These are phyloP conservation scores for Uncinocarpus reesii DNA, from an alignment of 2,329 filamentous ascomycete genomes.

Conservation along the genomic window DNA sequence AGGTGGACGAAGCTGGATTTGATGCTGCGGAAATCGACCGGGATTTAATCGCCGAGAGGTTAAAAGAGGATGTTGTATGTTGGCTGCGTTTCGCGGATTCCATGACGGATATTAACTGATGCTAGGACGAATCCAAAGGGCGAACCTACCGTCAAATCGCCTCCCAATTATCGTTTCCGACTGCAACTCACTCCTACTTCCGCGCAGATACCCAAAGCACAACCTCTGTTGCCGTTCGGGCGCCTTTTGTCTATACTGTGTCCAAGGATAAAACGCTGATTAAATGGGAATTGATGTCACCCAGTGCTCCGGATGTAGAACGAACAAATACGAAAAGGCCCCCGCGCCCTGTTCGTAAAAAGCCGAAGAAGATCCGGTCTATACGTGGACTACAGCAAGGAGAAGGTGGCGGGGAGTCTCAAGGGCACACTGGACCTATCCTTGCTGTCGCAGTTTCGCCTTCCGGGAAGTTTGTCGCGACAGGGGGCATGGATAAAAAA, in stretches of 20 bases:
- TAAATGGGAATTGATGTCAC: conserved; percentile 72
- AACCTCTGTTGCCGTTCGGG: conserved; percentile 68
- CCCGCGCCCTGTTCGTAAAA: conserved; percentile 37
- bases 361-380: conserved; percentile 42
- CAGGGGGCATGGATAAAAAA: conserved; percentile 73
- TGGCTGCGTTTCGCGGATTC: conserved; percentile 3
- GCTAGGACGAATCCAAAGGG: conserved; percentile 70
- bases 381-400: conserved; percentile 35
- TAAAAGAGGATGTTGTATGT: conserved; percentile 74
- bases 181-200: conserved; percentile 60
- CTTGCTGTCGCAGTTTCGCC: conserved; percentile 75
- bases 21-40: conserved; percentile 89
- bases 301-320: conserved; percentile 21
- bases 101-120: conserved; percentile 6
- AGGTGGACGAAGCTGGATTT: conserved; percentile 76
- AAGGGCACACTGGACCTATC: conserved; percentile 71
- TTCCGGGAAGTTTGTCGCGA: conserved; percentile 83
- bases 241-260: conserved; percentile 77
- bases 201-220: conserved; percentile 66
- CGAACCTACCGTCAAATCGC: conserved; percentile 75
- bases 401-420: conserved; percentile 37
- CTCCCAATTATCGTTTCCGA: conserved; percentile 57
- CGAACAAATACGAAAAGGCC: conserved; percentile 54
- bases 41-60: conserved; percentile 78
- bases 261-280: conserved; percentile 74